Evolutionary conservation across 2,329 filamentous ascomycete species (phyloP), one percentile per base, ranked within the genome.

Genomic region (Scleromitrula shiraiana): DNA sequence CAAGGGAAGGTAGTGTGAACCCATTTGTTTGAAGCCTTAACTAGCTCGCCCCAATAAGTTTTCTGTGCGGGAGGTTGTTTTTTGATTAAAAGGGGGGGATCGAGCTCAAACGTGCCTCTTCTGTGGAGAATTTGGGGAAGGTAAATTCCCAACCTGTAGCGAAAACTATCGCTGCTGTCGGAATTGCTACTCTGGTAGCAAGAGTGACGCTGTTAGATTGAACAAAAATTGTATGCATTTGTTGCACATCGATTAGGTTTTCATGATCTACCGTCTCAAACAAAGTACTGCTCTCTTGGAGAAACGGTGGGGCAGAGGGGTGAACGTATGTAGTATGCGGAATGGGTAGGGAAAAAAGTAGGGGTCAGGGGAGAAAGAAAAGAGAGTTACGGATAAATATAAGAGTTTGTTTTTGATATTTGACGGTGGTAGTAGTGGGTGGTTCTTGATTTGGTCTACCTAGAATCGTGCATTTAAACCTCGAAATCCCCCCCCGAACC

Each of bases 121-220:
- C 22, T 4, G 19, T n/a, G 23, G 40, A 46, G 5, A 50, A 39
- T 45, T 24, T 50, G 20, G 46, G 40, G 20, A 46, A 50, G 0
- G 41, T 44, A 8, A 46, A 14, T n/a, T 39, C 38, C 47, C 47
- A 50, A 1, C 49, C 49, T 4, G 49, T 50, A 7, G 44, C 46
- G 4, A 50, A 40, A n/a, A 50, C 22, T 14, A 50, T 14, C 19
- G 41, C 36, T 8, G 37, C 26, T 6, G 47, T 46, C 7, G 23
- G n/a, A 35, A 46, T 19, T 2, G 20, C 4, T 10, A 17, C 46
- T 35, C 47, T 29, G 22, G 39, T 41, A 9, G 20, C 33, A n/a
- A 49, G 45, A 9, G 23, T 37, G 17, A 48, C 30, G 19, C 23
- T 36, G n/a, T 19, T 17, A 5, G 22, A 7, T 15, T 36, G 17